Base-by-base conservation (phyloP, 192 early-diverging fungal genomes). In the Funneliformis mosseae region DNA sequence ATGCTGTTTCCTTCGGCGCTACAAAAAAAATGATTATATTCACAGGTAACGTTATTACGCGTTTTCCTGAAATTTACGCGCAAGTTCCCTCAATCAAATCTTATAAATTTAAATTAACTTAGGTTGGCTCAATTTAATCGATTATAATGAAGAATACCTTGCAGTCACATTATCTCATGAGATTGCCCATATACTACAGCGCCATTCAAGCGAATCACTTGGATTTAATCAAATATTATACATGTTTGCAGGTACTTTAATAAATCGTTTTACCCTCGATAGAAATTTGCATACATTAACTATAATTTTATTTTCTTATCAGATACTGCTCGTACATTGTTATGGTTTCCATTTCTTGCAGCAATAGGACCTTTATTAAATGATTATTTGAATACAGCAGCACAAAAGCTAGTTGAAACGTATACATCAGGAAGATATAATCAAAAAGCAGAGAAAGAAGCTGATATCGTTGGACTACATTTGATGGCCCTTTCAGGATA, bases 401-500 rank as follows among this genome's bases (percentile, higher is more conserved):
- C 80, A 42, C 72, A 83, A 71, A 55, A 78, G 3, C 79, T 83
- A 27, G 39, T 83, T 55, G 81, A 81, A 50, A 78, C 77, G 23
- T 83, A 78, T 21, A 67, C 82, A 21, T 77, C 77, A 68, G 74
- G 78, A 38, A 79, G 77, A 9, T 83, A 85, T 25, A 86, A 85
- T 70, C 84, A 82, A 72, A 81, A 70, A 11, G 81, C 84, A 9
- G 87, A 89, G 73, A 79, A 82, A 18, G 87, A 89, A 67, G 88
- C 85, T 3, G 88, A 89, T 63, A 79, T 85, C 1, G 87, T 90
- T 12, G 87, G 88, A 3, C 39, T 90, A 18, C 86, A 82, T 33
- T 70, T 90, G 5, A 74, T 90, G 80, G 89, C 89, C 0, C 82
- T 87, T 71, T 88, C 89, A n/a, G 89, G 89, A n/a, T 90, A 90